Conservation (phyloP, 2,329 filamentous ascomycete genomes). For the Fusarium napiforme region DNA sequence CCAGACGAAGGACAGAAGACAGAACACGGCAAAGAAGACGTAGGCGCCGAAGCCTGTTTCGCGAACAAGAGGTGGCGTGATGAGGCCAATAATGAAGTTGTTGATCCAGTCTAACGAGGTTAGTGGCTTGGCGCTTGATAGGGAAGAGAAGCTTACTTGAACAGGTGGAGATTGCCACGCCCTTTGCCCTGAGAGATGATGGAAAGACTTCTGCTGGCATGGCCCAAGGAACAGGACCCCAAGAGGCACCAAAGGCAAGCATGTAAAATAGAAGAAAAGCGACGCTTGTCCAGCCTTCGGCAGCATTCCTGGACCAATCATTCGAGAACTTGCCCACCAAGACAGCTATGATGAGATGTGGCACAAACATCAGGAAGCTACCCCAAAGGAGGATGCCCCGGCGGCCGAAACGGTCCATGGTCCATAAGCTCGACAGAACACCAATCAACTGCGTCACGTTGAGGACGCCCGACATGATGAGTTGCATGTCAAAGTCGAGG, state of each 20-base stretch:
- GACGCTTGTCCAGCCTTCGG: slow-evolving; percentile 46
- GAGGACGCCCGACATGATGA: slow-evolving; percentile 48
- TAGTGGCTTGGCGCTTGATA: not conserved
- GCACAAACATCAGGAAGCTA: slow-evolving; percentile 43
- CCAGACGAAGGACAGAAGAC: slow-evolving; percentile 65
- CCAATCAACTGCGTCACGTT: slow-evolving; percentile 48
- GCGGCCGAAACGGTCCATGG: slow-evolving; percentile 47
- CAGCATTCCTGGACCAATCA: slow-evolving; percentile 41
- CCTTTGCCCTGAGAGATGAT: slow-evolving; percentile 69
- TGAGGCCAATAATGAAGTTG: slow-evolving; percentile 66
- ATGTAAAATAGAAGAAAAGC: slow-evolving; percentile 62
- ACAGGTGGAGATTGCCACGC: slow-evolving; percentile 68
- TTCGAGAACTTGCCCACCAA: slow-evolving; percentile 42
- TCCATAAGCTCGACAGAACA: slow-evolving; percentile 58
- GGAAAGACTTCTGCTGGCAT: slow-evolving; percentile 70
- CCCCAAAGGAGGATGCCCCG: slow-evolving; percentile 43
- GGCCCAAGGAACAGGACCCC: slow-evolving; percentile 63
- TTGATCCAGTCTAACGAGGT: slow-evolving; percentile 61
- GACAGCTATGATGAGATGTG: slow-evolving; percentile 42
- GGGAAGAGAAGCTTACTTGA: slow-evolving; percentile 50
- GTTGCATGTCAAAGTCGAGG: slow-evolving; percentile 50
- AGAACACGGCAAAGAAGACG: slow-evolving; percentile 69
- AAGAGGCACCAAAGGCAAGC: slow-evolving; percentile 67
- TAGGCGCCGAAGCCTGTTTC: slow-evolving; percentile 63
- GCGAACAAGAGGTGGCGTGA: slow-evolving; percentile 60